A percentile compares a stretch with the other conserved stretches of the same genome.
These are phyloP conservation scores for Musa schizocarpa DNA, from an alignment of 176 grass and related monocot genomes.

Conservation along the genomic window DNA sequence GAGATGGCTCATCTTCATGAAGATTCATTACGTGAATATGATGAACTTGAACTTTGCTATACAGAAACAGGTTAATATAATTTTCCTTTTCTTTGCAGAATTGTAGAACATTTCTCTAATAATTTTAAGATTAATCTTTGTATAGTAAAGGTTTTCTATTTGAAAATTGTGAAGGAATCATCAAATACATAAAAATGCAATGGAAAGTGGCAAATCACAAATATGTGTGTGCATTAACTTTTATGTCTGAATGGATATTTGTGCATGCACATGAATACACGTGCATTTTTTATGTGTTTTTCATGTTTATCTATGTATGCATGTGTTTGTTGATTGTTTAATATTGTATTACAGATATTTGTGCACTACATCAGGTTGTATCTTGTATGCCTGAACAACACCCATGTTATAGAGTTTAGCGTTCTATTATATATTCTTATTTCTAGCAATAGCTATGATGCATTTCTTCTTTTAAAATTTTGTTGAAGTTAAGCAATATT, in stretches of 20 bases:
- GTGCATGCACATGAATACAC: neutral
- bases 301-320: neutral
- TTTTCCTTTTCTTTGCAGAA: slow-evolving; percentile 12
- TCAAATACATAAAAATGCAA: too few relatives aligned
- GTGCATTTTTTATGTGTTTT: neutral
- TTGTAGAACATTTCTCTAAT: neutral
- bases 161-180: neutral
- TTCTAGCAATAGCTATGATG: too few relatives aligned
- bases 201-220: too few relatives aligned
- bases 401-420: too few relatives aligned
- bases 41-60: slow-evolving; percentile 97
- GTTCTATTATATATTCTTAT: too few relatives aligned
- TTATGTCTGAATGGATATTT: neutral
- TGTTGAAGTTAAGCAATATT: too few relatives aligned
- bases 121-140: neutral
- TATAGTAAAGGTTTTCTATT: neutral
- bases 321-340: neutral
- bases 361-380: too few relatives aligned
- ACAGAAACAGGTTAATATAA: slow-evolving; percentile 69
- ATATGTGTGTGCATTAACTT: too few relatives aligned
- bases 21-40: slow-evolving; percentile 94
- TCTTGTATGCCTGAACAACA: too few relatives aligned
- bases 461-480: too few relatives aligned
- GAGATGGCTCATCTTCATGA: slow-evolving; percentile 93
- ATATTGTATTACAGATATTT: too few relatives aligned